Percentiles rank a stretch among this genome's conserved stretches.
Evolutionary conservation across 208 protist genomes (phyloP).

Genomic region (Novymonas esmeraldas): DNA sequence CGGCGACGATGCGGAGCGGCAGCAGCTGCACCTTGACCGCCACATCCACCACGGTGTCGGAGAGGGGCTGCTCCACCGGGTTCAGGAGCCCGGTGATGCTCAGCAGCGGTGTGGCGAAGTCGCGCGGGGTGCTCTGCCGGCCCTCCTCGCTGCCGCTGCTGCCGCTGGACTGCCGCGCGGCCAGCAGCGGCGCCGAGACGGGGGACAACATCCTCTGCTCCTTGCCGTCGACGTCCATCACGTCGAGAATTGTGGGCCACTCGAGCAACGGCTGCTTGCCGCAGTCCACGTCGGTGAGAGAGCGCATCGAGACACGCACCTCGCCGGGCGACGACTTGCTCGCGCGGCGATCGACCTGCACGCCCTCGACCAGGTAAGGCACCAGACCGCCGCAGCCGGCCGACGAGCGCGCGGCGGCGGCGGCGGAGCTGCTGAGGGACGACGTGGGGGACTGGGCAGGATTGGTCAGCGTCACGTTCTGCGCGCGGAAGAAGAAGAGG

Average conservation of each 20-base stretch:
- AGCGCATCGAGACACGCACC: conserved; percentile 19
- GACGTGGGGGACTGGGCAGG: conserved; percentile 17
- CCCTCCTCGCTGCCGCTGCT: conserved; percentile 21
- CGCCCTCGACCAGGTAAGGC: conserved; percentile 31
- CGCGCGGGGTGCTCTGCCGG: neutral
- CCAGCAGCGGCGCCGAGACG: neutral
- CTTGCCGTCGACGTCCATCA: conserved; percentile 10
- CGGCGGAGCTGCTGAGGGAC: neutral
- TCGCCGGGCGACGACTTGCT: conserved; percentile 13
- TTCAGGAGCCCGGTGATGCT: conserved; percentile 59
- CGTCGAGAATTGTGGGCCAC: conserved; percentile 25
- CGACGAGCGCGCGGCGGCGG: neutral
- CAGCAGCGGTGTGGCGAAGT: conserved; percentile 51
- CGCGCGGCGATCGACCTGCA: conserved; percentile 14
- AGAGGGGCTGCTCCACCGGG: conserved; percentile 67
- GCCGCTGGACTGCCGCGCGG: conserved; percentile 6
- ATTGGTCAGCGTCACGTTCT: conserved; percentile 79
- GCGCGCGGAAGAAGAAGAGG: conserved; percentile 56
- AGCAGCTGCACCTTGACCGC: conserved; percentile 69
- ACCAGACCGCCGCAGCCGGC: conserved; percentile 11
- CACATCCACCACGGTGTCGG: conserved; percentile 69
- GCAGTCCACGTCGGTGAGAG: conserved; percentile 14
- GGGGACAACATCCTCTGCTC: neutral
- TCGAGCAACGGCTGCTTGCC: conserved; percentile 12
- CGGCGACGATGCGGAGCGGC: conserved; percentile 75